Base-by-base conservation (phyloP, 371 early-diverging fungal genomes). In the Sporodiniella umbellata region DNA sequence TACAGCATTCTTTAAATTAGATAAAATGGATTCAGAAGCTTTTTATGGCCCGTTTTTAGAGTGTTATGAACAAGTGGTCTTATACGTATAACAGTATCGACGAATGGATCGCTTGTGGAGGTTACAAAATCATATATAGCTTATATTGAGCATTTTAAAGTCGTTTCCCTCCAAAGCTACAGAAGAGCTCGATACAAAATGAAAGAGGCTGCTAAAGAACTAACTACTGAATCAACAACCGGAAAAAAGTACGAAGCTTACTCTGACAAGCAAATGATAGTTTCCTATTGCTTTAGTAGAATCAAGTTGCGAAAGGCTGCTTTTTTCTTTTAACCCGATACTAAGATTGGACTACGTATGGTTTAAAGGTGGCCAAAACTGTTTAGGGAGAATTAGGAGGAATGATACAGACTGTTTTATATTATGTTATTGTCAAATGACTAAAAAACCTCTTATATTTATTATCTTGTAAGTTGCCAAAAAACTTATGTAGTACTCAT, bases 21-120 rank as follows among this genome's bases (percentile, higher is more conserved):
- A 22, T 24, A 39, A 39, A 30, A 49, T 45, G 56, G 46, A 56
- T 25, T 37, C n/a, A 49, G 6, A 40, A 22, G 14, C 50, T 38
- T 28, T 42, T 35, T 21, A 56, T 56, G 45, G 46, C 7, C 5
- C 24, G 35, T 7, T 51, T 45, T 43, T 50, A 56, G 17, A 48
- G 48, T 8, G 45, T 55, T 8, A 55, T 49, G 56, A 45, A 56
- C n/a, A 57, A 51, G n/a, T 35, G 51, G 48, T 26, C 53, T 39
- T 23, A 58, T 58, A 28, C 30, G 30, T 10, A 28, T 28, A 28
- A 28, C 10, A 10, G 10, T 28, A 10, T 28, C 30, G 30, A 28
- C 10, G 30, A 28, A 28, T 28, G 4, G 30, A 28, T 28, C 30
- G 10, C 30, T 28, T 28, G 7, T 28, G 10, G 30, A 28, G 10